phyloP scores from a whole-genome alignment of 805 yeast genomes.

The Yarrowia sp. region DNA sequence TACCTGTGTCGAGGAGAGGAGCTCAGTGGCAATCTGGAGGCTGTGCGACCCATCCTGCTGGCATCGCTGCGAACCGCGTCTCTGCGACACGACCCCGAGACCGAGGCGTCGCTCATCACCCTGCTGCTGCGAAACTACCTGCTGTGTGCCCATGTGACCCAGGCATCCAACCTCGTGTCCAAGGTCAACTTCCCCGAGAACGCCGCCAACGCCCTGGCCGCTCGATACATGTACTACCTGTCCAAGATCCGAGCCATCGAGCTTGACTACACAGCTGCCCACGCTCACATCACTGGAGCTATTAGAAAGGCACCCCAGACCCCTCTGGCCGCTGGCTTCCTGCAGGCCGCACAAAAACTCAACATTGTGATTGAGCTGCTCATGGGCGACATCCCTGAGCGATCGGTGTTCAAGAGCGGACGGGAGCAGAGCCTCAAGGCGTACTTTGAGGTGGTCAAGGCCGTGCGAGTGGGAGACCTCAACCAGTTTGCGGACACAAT shows the following conservation, averaged over 20 bases:
- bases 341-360: constrained; percentile 88
- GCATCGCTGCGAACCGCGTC: constrained; percentile 84
- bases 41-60: constrained; percentile 74
- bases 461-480: constrained; percentile 92
- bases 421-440: constrained; percentile 70
- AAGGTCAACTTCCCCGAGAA: constrained; percentile 87
- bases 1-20: constrained; percentile 83
- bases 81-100: constrained; percentile 89
- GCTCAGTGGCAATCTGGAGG: constrained; percentile 56
- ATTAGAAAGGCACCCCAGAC: constrained; percentile 96
- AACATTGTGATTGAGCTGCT: constrained; percentile 86
- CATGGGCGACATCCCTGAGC: constrained; percentile 96
- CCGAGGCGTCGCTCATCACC: constrained; percentile 87
- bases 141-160: constrained; percentile 77
- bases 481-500: constrained; percentile 77
- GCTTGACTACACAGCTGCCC: constrained; percentile 88
- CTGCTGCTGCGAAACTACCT: constrained; percentile 82
- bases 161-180: constrained; percentile 87
- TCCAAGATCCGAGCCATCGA: constrained; percentile 93
- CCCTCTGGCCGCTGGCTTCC: constrained; percentile 79
- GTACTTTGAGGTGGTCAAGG: constrained; percentile 84
- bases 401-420: constrained; percentile 73
- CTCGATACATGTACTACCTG: constrained; percentile 88
- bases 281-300: constrained; percentile 91
- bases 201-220: constrained; percentile 87